These are phyloP conservation scores for Fremontodendron californicum DNA, from an alignment of 345 rosid genomes.

Conservation along the genomic window DNA sequence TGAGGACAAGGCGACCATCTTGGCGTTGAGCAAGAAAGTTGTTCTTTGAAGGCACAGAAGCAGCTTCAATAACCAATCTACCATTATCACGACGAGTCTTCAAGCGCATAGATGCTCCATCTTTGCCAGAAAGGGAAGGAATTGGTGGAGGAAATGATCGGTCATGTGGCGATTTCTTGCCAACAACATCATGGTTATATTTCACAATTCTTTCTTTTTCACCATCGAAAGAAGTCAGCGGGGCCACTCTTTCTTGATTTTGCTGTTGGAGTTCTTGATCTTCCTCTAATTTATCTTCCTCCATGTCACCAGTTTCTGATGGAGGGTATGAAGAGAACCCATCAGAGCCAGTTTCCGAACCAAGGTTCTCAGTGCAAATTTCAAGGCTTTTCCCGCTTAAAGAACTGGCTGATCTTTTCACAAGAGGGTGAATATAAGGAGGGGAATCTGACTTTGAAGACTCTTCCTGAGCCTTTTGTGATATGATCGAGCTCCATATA, in stretches of 20 bases:
- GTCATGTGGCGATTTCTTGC: conserved; percentile 23
- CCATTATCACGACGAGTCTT: conserved; percentile 76
- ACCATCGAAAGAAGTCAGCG: conserved; percentile 6
- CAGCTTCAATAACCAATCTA: conserved; percentile 82
- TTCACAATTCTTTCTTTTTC: conserved; percentile 22
- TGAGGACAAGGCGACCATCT: conserved; percentile 83
- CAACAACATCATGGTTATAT: conserved; percentile 10
- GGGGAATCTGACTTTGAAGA: conserved; percentile 30
- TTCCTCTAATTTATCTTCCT: conserved; percentile 39
- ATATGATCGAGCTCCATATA: conserved; percentile 57
- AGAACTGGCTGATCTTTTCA: conserved; percentile 50
- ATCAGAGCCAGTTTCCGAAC: conserved; percentile 97
- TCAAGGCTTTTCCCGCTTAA: conserved; percentile 71
- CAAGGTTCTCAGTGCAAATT: conserved; percentile 94
- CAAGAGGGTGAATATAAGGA: conserved; percentile 76
- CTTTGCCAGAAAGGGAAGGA: conserved; percentile 47
- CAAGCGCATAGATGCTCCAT: conserved; percentile 58
- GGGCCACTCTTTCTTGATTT: not conserved
- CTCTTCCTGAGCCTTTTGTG: conserved; percentile 40
- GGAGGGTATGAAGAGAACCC: conserved; percentile 61
- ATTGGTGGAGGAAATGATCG: conserved; percentile 80
- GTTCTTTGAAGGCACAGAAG: conserved; percentile 61
- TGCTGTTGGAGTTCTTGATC: conserved; percentile 11
- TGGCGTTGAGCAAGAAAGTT: conserved; percentile 71
- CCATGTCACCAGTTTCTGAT: conserved; percentile 47